Evolutionary conservation across 1,284 basidiomycete genomes (phyloP).

Genomic region (Schizophyllum commune): DNA sequence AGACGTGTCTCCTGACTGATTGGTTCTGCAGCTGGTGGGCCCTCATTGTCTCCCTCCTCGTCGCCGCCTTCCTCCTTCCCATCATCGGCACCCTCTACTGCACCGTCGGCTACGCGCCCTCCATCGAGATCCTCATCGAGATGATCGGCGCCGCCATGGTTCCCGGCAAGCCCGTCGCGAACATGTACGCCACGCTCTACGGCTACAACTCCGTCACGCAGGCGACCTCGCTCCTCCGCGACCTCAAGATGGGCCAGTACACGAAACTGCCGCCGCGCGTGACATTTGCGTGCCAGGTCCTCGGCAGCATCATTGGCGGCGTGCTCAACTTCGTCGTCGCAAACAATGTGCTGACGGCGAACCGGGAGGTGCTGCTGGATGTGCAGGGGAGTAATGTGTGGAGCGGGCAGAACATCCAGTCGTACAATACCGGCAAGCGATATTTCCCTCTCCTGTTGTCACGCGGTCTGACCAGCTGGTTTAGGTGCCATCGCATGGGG

Average conservation of each 20-base stretch:
- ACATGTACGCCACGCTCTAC: constrained; percentile 11
- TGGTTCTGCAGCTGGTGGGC: background rate
- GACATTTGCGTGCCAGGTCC: constrained; percentile 36
- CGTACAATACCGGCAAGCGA: constrained; percentile 21
- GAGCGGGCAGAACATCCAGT: constrained; percentile 19
- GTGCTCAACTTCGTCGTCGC: constrained; percentile 30
- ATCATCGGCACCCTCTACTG: constrained; percentile 48
- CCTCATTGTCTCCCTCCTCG: constrained; percentile 3
- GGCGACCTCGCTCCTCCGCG: constrained; percentile 21
- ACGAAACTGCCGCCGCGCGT: constrained; percentile 44
- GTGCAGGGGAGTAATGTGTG: constrained; percentile 39
- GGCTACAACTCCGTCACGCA: constrained; percentile 19
- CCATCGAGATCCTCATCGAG: constrained; percentile 24
- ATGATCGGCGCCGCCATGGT: constrained; percentile 35
- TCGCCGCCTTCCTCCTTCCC: constrained; percentile 44
- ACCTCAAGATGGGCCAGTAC: constrained; percentile 17
- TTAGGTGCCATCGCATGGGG: constrained; percentile 46
- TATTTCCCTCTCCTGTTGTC: no score
- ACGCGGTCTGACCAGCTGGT: no score
- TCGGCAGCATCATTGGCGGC: background rate
- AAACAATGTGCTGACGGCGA: constrained; percentile 32
- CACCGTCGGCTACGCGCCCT: constrained; percentile 30
- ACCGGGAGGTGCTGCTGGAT: constrained; percentile 34
- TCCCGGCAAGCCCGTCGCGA: constrained; percentile 27
- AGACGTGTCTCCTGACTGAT: no score